phyloP scores from a whole-genome alignment of 352 stramenopile species.

The Phytophthora colocasiae region DNA sequence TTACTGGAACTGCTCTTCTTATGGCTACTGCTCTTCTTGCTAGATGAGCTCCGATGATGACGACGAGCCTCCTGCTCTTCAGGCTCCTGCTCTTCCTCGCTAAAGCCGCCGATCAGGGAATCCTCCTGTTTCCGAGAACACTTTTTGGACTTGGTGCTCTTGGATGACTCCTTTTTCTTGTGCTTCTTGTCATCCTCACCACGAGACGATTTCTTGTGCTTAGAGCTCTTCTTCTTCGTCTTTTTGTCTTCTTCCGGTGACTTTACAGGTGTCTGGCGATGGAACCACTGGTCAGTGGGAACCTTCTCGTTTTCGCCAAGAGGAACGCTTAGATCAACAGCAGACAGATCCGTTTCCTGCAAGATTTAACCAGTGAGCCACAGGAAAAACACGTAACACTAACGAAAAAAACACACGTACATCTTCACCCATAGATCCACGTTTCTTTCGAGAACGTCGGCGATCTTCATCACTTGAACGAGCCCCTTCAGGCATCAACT shows the following conservation, averaged over 20 bases:
- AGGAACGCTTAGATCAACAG: conserved; percentile 82
- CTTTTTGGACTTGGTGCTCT: conserved; percentile 42
- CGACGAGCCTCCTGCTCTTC: conserved; percentile 31
- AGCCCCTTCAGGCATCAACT: conserved; percentile 82
- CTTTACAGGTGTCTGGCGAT: conserved; percentile 56
- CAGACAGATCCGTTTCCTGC: conserved; percentile 73
- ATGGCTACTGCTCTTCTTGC: conserved; percentile 53
- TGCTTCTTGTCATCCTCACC: conserved; percentile 49
- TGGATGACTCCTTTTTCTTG: conserved; percentile 52
- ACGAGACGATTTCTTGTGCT: conserved; percentile 53
- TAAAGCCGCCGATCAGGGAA: conserved; percentile 53
- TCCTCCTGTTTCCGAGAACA: conserved; percentile 34
- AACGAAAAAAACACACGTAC: conserved; percentile 31
- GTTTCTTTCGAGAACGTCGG: conserved; percentile 59
- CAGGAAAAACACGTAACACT: background rate
- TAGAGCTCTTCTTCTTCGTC: conserved; percentile 70
- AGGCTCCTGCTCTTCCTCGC: conserved; percentile 42
- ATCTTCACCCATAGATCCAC: conserved; percentile 40
- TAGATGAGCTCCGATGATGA: conserved; percentile 38
- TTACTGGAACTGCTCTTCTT: conserved; percentile 59
- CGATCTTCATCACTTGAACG: conserved; percentile 77
- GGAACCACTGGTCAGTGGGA: conserved; percentile 83
- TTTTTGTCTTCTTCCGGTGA: conserved; percentile 59
- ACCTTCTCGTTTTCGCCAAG: conserved; percentile 80
- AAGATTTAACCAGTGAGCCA: background rate